Conservation (phyloP, 371 early-diverging fungal species). For the Homolaphlyctis polyrhiza region DNA sequence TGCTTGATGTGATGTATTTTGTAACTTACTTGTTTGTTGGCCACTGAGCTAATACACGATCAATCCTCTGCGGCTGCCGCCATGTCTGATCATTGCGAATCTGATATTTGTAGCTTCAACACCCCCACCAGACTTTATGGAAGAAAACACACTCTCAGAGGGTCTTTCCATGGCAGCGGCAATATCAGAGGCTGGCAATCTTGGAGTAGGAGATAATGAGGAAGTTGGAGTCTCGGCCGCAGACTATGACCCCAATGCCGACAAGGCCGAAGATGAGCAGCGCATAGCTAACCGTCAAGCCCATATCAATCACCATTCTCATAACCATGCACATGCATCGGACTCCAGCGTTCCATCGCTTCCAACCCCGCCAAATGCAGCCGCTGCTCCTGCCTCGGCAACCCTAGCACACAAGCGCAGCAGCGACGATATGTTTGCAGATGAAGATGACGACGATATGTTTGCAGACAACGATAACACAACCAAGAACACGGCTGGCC, state of each 20-base stretch:
- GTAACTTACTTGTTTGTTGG: no score
- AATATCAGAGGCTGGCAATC: no score
- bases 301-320: not conserved
- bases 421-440: conserved; percentile 25
- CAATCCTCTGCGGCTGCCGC: no score
- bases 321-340: not conserved
- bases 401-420: not conserved
- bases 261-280: conserved; percentile 30
- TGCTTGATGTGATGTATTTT: no score
- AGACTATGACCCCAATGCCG: conserved; percentile 65
- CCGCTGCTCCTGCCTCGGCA: not conserved
- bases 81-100: no score
- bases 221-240: conserved; percentile 54
- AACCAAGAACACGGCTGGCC: conserved; percentile 12
- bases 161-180: no score
- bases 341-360: not conserved
- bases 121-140: no score
- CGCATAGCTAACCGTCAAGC: conserved; percentile 14
- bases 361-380: not conserved
- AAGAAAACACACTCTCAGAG: no score
- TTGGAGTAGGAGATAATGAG: no score
- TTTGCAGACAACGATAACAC: conserved; percentile 31
- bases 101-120: no score
- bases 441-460: conserved; percentile 20
- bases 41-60: no score